A percentile compares a stretch with the other conserved stretches of the same genome.
phyloP scores from a whole-genome alignment of 352 stramenopile species.

The Phytophthora fragariae region DNA sequence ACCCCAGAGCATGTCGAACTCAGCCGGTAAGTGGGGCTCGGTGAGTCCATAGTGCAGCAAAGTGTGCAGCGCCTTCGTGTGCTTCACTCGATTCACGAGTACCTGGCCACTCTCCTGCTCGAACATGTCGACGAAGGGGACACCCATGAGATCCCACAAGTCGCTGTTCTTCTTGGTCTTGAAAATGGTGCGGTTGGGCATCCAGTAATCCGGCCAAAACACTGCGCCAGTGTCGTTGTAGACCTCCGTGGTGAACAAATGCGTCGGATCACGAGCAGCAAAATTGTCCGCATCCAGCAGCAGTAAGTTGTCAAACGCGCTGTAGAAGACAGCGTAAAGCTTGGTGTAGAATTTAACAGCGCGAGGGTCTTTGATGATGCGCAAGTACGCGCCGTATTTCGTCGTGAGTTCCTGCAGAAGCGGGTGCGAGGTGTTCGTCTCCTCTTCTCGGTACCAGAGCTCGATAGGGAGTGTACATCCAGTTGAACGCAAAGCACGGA shows the following conservation, averaged over 20 bases:
- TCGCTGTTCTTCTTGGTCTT: conserved; percentile 67
- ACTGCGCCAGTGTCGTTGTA: conserved; percentile 65
- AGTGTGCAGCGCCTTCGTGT: conserved; percentile 52
- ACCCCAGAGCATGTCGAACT: conserved; percentile 70
- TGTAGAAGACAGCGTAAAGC: conserved; percentile 78
- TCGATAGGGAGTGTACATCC: conserved; percentile 71
- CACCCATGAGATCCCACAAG: conserved; percentile 69
- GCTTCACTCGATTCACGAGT: conserved; percentile 61
- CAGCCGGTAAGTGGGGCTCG: conserved; percentile 46
- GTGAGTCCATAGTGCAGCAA: conserved; percentile 70
- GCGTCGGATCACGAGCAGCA: conserved; percentile 64
- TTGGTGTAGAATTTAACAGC: conserved; percentile 77
- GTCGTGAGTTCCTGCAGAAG: conserved; percentile 50
- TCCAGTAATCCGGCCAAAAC: conserved; percentile 88
- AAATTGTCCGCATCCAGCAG: conserved; percentile 84
- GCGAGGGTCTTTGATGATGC: conserved; percentile 61
- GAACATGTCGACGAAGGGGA: conserved; percentile 74
- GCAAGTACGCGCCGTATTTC: conserved; percentile 65
- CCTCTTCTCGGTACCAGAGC: conserved; percentile 65
- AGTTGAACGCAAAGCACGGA: conserved; percentile 52
- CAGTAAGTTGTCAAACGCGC: conserved; percentile 72
- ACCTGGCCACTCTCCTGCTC: conserved; percentile 85
- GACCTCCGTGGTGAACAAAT: conserved; percentile 59
- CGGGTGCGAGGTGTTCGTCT: conserved; percentile 58
- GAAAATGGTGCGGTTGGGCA: conserved; percentile 74